phyloP scores from a whole-genome alignment of 2,329 filamentous ascomycete genomes.

The Fusarium napiforme region DNA sequence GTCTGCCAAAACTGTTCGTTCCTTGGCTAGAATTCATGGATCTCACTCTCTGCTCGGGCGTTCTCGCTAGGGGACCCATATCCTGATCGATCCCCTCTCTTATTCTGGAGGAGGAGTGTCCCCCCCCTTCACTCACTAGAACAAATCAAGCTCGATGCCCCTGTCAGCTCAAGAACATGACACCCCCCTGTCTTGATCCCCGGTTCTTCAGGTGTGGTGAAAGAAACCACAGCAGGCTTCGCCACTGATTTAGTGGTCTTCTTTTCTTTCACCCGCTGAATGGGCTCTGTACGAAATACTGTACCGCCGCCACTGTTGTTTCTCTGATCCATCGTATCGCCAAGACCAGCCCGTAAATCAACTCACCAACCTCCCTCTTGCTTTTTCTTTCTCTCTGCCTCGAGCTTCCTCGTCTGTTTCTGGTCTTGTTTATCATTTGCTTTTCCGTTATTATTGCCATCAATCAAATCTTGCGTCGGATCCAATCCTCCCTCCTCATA shows the following conservation, averaged over 20 bases:
- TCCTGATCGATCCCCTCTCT: constrained; percentile 17
- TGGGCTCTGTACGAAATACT: constrained; percentile 20
- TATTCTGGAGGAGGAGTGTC: constrained; percentile 13
- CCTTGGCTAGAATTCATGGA: not conserved
- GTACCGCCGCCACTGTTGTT: constrained; percentile 26
- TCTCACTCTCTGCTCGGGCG: not conserved
- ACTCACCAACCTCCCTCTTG: constrained; percentile 31
- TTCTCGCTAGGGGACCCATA: constrained; percentile 7
- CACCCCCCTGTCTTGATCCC: constrained; percentile 26
- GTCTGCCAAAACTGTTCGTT: constrained; percentile 9
- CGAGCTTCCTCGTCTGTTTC: not conserved
- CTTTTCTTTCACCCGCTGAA: constrained; percentile 1
- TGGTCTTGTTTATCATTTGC: not conserved
- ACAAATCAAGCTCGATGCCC: constrained; percentile 24
- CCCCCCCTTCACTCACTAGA: constrained; percentile 1
- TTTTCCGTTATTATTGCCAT: constrained; percentile 13
- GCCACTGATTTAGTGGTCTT: not conserved
- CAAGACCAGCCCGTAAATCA: constrained; percentile 29
- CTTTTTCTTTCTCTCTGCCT: not conserved
- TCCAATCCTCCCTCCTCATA: constrained; percentile 4
- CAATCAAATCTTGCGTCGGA: constrained; percentile 19
- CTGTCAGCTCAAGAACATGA: constrained; percentile 11
- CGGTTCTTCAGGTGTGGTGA: constrained; percentile 9
- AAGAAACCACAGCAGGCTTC: not conserved
- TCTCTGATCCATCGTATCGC: constrained; percentile 21